Conservation (phyloP, 495 filamentous ascomycete genomes). For the Aspergillus wentii region DNA sequence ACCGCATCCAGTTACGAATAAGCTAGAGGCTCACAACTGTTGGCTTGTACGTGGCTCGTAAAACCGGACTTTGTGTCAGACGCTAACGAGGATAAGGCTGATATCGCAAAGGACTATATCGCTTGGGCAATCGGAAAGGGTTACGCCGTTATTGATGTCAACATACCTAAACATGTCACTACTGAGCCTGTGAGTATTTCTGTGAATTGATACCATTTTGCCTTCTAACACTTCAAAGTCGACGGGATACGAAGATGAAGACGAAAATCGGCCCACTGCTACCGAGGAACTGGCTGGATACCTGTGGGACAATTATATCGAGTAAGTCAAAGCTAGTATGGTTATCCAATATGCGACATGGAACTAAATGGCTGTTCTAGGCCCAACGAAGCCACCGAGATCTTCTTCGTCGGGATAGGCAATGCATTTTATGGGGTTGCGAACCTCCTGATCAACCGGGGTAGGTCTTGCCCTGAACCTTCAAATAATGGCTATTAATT, state of each 20-base stretch:
- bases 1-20: slow-evolving; percentile 63
- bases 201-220: slow-evolving; percentile 9
- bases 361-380: slow-evolving; percentile 23
- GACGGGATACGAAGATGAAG: slow-evolving; percentile 37
- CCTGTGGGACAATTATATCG: slow-evolving; percentile 96
- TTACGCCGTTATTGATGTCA: slow-evolving; percentile 84
- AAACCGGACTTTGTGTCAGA: slow-evolving; percentile 4
- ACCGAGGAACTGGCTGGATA: slow-evolving; percentile 77
- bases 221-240: slow-evolving; percentile 25
- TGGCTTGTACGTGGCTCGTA: slow-evolving; percentile 66
- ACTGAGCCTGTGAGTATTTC: slow-evolving; percentile 19
- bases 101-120: slow-evolving; percentile 72
- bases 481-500: slow-evolving; percentile 3
- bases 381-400: slow-evolving; percentile 58
- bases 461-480: slow-evolving; percentile 30
- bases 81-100: slow-evolving; percentile 59
- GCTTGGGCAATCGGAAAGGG: slow-evolving; percentile 70
- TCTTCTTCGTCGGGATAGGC: slow-evolving; percentile 83
- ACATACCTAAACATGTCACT: slow-evolving; percentile 71
- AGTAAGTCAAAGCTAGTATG: slow-evolving; percentile 39
- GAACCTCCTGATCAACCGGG: slow-evolving; percentile 62
- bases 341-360: background rate
- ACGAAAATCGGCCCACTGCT: slow-evolving; percentile 39
- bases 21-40: slow-evolving; percentile 73
- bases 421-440: slow-evolving; percentile 66